A percentile compares a stretch with the other conserved stretches of the same genome.
phyloP scores from a whole-genome alignment of 176 grass and related monocot genomes.

The Phoenix roebelenii region DNA sequence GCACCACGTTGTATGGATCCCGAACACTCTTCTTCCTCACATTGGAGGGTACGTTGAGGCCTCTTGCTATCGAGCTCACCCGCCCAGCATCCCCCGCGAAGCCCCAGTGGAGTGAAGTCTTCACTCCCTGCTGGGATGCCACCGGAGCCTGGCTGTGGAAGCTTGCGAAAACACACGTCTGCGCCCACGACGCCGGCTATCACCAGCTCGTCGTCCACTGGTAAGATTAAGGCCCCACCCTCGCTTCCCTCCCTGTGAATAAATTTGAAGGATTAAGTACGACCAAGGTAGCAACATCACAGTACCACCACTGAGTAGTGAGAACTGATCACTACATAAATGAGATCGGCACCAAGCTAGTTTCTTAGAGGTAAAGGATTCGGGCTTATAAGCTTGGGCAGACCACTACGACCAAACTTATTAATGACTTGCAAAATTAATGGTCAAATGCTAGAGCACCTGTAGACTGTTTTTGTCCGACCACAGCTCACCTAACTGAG shows the following conservation, averaged over 20 bases:
- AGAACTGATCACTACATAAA: too few species aligned
- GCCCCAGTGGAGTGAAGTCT: constrained; percentile 49
- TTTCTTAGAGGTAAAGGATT: too few species aligned
- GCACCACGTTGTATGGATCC: constrained; percentile 51
- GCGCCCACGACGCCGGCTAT: constrained; percentile 60
- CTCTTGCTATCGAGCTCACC: constrained; percentile 64
- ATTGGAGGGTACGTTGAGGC: constrained; percentile 33
- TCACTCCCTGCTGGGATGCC: constrained; percentile 39
- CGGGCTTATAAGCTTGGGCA: too few species aligned
- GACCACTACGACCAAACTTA: too few species aligned
- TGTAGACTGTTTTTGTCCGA: too few species aligned
- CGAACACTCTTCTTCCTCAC: constrained; percentile 64
- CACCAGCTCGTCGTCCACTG: constrained; percentile 91
- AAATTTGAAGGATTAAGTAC: too few species aligned
- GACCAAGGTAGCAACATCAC: background rate
- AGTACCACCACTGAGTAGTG: too few species aligned
- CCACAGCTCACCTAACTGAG: too few species aligned
- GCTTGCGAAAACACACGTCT: constrained; percentile 68
- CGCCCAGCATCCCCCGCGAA: constrained; percentile 45
- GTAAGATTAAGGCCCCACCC: constrained; percentile 1
- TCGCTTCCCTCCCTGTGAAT: background rate
- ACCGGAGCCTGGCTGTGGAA: constrained; percentile 74
- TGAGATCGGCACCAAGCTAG: too few species aligned
- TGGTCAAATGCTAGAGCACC: too few species aligned
- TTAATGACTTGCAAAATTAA: too few species aligned